A percentile compares a stretch with the other conserved stretches of the same genome.
Conservation (phyloP, 2,329 filamentous ascomycete species). For the Diaporthe vaccinii region DNA sequence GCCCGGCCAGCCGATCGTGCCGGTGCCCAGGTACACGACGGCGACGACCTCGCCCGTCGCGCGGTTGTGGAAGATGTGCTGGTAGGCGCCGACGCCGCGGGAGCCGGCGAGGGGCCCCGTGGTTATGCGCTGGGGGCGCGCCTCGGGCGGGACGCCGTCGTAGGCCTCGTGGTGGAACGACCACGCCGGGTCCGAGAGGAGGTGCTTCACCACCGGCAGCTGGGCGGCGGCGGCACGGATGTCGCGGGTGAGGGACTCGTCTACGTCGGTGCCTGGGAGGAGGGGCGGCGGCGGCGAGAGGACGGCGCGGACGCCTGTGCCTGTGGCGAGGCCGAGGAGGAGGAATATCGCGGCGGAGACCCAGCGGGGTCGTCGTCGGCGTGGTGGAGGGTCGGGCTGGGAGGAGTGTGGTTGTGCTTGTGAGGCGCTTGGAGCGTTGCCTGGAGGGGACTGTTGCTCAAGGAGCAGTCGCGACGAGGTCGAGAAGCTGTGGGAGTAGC, state of each 20-base stretch:
- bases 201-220: constrained; percentile 62
- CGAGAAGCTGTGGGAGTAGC: constrained; percentile 11
- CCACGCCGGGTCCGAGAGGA: constrained; percentile 57
- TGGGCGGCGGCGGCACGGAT: constrained; percentile 58
- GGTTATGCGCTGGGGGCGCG: constrained; percentile 51
- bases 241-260: constrained; percentile 55
- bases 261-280: constrained; percentile 54
- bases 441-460: neutral
- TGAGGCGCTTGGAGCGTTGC: neutral
- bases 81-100: constrained; percentile 60
- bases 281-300: constrained; percentile 60
- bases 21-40: constrained; percentile 78
- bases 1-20: constrained; percentile 77
- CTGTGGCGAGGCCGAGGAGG: constrained; percentile 55
- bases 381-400: constrained; percentile 22
- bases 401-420: neutral
- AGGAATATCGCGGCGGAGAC: constrained; percentile 54
- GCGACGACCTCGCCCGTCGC: constrained; percentile 69
- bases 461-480: constrained; percentile 3
- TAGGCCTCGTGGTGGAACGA: constrained; percentile 36
- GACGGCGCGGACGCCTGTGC: constrained; percentile 55
- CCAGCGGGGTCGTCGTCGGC: constrained; percentile 45
- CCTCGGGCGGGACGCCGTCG: neutral
- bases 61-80: constrained; percentile 75
- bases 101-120: constrained; percentile 58